Base-by-base conservation (phyloP, 345 rosid genomes). In the Rubroshorea leprosula region DNA sequence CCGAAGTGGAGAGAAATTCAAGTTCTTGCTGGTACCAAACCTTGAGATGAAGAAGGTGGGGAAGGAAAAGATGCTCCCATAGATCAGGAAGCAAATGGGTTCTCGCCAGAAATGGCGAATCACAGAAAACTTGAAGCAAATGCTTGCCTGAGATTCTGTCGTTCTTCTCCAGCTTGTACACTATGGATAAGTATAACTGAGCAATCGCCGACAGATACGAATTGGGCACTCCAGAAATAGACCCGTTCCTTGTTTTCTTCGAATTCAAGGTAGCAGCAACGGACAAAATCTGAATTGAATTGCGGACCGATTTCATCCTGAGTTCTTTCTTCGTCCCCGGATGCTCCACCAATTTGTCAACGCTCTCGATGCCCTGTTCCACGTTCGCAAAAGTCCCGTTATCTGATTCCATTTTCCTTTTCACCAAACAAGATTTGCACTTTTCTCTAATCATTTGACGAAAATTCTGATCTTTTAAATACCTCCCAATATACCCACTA, bases 51-150 rank as follows among this genome's bases (percentile, higher is more conserved):
- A 80, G 87, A 44, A 85, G 82, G 55, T 82, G 92, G 1, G 92
- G 92, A 46, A 82, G 84, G 39, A 82, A 78, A 44, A 82, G 71
- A 69, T 82, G 82, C 45, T 82, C 83, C 92, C 92, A 82, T 10
- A 85, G 69, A 73, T 85, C 86, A 20, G 84, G 79, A 69, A 85
- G 78, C 77, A 85, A 61, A 47, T 74, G 82, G 14, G 84, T 73
- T 55, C 92, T 69, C 0, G 82, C 84, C 16, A 82, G 57, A 53
- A 72, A 76, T 0, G 86, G 88, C 0, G 86, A 69, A 41, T 82
- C 82, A 13, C 65, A 66, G 47, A 85, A 85, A 2, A 80, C 79
- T 63, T 78, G 82, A 23, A 85, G 88, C 58, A 85, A 55, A 60
- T 82, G 88, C 35, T 66, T 55, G 0, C 86, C 79, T 0, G 79